phyloP scores from a whole-genome alignment of 768 basidiomycete genomes.

The Tubosaeta sp. region DNA sequence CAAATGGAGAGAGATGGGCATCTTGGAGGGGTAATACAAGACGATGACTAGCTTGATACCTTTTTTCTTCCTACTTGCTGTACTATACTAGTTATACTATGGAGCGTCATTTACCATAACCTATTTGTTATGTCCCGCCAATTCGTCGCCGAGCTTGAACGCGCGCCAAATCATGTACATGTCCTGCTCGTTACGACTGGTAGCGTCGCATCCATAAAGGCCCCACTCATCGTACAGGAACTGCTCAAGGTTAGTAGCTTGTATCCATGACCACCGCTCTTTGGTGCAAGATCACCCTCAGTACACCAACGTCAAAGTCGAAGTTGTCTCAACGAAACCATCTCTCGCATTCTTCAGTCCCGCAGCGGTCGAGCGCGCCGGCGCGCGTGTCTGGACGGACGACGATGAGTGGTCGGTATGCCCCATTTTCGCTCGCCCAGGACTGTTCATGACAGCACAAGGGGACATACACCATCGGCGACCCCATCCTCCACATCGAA shows the following conservation, averaged over 20 bases:
- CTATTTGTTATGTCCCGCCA: conserved; percentile 9
- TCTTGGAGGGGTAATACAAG: conserved; percentile 41
- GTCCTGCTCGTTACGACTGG: conserved; percentile 86
- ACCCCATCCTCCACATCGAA: conserved; percentile 96
- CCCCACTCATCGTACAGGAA: conserved; percentile 80
- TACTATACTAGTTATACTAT: conserved; percentile 10
- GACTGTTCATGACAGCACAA: conserved; percentile 23
- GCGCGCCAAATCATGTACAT: conserved; percentile 37
- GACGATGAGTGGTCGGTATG: conserved; percentile 91
- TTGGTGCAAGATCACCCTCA: conserved; percentile 27
- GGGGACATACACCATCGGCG: conserved; percentile 73
- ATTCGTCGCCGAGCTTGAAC: conserved; percentile 28
- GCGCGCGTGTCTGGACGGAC: conserved; percentile 79
- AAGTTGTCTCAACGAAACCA: conserved; percentile 78
- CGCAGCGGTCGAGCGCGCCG: conserved; percentile 44
- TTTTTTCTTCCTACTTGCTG: conserved; percentile 5
- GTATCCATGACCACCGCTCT: not conserved
- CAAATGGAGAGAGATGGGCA: conserved; percentile 85
- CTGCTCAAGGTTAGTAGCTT: conserved; percentile 55
- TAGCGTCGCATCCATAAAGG: conserved; percentile 95
- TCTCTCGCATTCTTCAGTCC: conserved; percentile 74
- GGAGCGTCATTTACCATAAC: not conserved
- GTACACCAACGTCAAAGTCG: conserved; percentile 72
- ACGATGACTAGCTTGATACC: not conserved
- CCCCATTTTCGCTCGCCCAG: not conserved